These are phyloP conservation scores for Colletotrichum godetiae DNA, from an alignment of 2,329 filamentous ascomycete species.

Conservation along the genomic window DNA sequence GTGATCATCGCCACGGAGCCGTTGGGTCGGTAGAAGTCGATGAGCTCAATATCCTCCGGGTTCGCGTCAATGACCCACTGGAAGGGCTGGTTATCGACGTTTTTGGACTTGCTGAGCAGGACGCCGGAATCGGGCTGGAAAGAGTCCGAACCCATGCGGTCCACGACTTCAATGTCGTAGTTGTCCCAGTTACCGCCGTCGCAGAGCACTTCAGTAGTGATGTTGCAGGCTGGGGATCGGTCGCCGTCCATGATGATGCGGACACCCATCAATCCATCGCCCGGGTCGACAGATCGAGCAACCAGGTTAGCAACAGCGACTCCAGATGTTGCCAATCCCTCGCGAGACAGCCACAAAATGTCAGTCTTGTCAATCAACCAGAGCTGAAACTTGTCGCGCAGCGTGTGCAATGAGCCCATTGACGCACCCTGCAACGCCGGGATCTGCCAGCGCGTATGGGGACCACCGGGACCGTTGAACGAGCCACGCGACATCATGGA, in stretches of 20 bases:
- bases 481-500: constrained; percentile 63
- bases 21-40: constrained; percentile 62
- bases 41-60: constrained; percentile 60
- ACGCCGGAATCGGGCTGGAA: constrained; percentile 64
- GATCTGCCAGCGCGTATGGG: constrained; percentile 64
- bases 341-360: constrained; percentile 56
- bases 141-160: constrained; percentile 64
- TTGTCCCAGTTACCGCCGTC: constrained; percentile 62
- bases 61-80: constrained; percentile 67
- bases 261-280: constrained; percentile 54
- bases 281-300: constrained; percentile 57
- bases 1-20: constrained; percentile 59
- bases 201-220: constrained; percentile 55
- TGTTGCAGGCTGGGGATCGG: constrained; percentile 56
- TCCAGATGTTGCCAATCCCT: constrained; percentile 54
- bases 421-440: constrained; percentile 59
- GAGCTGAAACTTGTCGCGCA: constrained; percentile 65
- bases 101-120: constrained; percentile 65
- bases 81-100: constrained; percentile 56
- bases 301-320: constrained; percentile 57
- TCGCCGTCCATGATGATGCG: constrained; percentile 58
- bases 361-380: constrained; percentile 55
- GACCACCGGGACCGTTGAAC: constrained; percentile 65
- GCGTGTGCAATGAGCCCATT: constrained; percentile 63
- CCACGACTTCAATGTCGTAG: constrained; percentile 64